Evolutionary conservation across 164 flowering plant species (phyloP), one percentile per base, ranked within the genome.

Genomic region (Magnolia kwangsiensis): DNA sequence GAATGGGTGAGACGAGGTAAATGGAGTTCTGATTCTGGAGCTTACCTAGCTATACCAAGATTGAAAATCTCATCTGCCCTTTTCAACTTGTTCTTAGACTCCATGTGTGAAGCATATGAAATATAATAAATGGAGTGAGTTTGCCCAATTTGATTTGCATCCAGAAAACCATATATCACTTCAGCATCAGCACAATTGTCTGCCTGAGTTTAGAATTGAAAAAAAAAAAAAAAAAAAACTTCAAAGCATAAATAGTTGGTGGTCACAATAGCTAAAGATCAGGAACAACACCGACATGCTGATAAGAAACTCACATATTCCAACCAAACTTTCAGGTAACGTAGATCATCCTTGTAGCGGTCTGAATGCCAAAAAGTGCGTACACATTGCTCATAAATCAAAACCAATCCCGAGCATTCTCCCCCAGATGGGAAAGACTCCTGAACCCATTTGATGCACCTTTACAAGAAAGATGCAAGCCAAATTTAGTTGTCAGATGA

Each of bases 371-470:
- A 96, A 80, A 96, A 96, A 0, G 90, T 78, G 16, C 98, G 95
- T 9, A 94, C 93, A 75, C 99, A 96, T 83, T 96, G 96, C 72
- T 96, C 99, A 72, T 92, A 93, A 6, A 96, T 88, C 72, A 91
- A 82, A n/a, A 96, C 77, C 50, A 96, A 77, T 10, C 99, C 98
- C 0, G 99, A 92, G 79, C 45, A 83, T 77, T 96, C 98, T 72
- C 98, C 99, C 58, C 93, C 99, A 8, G 96, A 79, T 45, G 99
- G 98, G 76, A 89, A 94, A 20, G 94, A 89, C 81, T 96, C 97
- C 72, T 96, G 97, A 70, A 94, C 90, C 99, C 99, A 96, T 77
- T 94, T 92, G 50, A 96, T 92, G 80, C 99, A 94, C 86, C 99
- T 95, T 81, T 51, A 79, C 18, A 73, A 29, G 23, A 45, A 69